phyloP scores from a whole-genome alignment of 495 filamentous ascomycete genomes.

The Chaetomidium leptoderma region DNA sequence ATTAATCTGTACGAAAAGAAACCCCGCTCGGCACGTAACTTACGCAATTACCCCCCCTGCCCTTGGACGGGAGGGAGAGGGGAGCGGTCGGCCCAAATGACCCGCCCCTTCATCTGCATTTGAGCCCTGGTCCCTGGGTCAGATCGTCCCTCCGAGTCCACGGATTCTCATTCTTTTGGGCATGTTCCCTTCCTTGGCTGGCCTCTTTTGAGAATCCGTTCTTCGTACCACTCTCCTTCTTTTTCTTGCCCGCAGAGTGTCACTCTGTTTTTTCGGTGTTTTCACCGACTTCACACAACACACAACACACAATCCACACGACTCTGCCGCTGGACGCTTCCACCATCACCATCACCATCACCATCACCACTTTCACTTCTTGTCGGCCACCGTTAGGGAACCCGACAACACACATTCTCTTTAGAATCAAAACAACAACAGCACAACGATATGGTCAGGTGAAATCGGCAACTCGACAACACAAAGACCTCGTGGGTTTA shows the following conservation, averaged over 20 bases:
- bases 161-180: constrained; percentile 2
- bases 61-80: not conserved
- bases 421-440: not conserved
- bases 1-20: not conserved
- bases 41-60: not conserved
- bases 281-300: not conserved
- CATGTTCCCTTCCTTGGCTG: not conserved
- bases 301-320: not conserved
- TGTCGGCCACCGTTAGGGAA: not conserved
- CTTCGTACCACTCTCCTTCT: not conserved
- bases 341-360: too few species aligned
- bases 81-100: not conserved
- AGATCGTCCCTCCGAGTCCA: not conserved
- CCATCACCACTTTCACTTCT: constrained; percentile 14
- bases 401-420: constrained; percentile 5
- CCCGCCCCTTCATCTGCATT: constrained; percentile 11
- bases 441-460: not conserved
- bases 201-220: not conserved
- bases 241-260: not conserved
- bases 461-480: not conserved
- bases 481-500: not conserved
- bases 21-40: constrained; percentile 5
- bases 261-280: not conserved
- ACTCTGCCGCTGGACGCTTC: constrained; percentile 6
- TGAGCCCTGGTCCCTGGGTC: constrained; percentile 10